Base-by-base conservation (phyloP, 225 moss, liverwort and hornwort genomes). In the Marchantia polymorpha region DNA sequence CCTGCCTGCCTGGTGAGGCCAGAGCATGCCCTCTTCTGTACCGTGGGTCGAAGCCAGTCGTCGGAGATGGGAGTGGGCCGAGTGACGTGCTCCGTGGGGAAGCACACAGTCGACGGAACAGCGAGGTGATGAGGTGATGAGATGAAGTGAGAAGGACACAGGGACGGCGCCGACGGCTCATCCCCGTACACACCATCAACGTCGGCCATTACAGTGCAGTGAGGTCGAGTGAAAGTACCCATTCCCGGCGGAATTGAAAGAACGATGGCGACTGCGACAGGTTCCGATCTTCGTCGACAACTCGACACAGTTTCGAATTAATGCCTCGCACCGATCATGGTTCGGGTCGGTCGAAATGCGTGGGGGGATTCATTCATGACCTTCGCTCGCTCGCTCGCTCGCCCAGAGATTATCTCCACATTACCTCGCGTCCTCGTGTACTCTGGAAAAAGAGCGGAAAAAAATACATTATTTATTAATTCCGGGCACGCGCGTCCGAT, bases 371-470 rank as follows among this genome's bases (percentile, higher is more conserved):
- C 9, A 67, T 23, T 67, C 2, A 67, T 25, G 30, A 26, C 67
- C 5, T n/a, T n/a, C n/a, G n/a, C n/a, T 39, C 39, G 39, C 39
- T 39, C 5, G 39, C 5, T 39, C 5, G 39, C 39, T 39, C 5
- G 2, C 39, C 39, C 3, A 39, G 39, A 30, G 30, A 6, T 14
- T 30, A 61, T 2, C 67, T 67, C 31, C 5, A 39, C 67, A 27
- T 61, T 61, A 61, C 61, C 30, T 31, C 30, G 13, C 29, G 67
- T 29, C 67, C 67, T 67, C 67, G 67, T 67, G 67, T 67, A 39
- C 65, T 12, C 27, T 27, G 46, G 69, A 47, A 69, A 46, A 19
- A 69, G 46, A 6, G 14, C 16, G 47, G 9, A 17, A 48, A 17
- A 8, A 46, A 69, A 69, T 69, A n/a, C n/a, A n/a, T n/a, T n/a